Percentiles rank a stretch among this genome's conserved stretches.
Conservation (phyloP, 2,329 filamentous ascomycete genomes). For the Penicillium sp. region DNA sequence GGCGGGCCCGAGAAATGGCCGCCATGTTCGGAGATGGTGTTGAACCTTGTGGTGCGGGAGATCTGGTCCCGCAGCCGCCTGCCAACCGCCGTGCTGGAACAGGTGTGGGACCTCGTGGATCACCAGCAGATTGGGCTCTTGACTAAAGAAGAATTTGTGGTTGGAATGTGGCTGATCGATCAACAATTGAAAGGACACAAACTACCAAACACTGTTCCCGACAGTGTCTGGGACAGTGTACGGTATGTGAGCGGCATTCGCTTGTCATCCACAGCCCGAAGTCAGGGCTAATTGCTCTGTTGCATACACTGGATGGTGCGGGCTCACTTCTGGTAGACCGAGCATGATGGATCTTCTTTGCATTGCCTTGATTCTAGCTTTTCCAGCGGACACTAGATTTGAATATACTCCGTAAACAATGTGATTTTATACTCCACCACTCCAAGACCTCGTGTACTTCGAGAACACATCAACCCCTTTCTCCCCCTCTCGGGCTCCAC, state of each 20-base stretch:
- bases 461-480: too few relatives aligned
- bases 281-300: too few relatives aligned
- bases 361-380: too few relatives aligned
- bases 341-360: too few relatives aligned
- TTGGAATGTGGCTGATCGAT: constrained; percentile 49
- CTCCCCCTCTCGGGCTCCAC: constrained; percentile 2
- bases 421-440: background rate
- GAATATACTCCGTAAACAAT: too few relatives aligned
- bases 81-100: constrained; percentile 34
- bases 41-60: constrained; percentile 45
- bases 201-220: constrained; percentile 41
- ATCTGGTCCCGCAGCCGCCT: constrained; percentile 47
- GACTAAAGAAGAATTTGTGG: constrained; percentile 45
- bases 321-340: too few relatives aligned
- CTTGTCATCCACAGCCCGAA: too few relatives aligned
- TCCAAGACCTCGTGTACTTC: background rate
- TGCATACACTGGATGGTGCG: too few relatives aligned
- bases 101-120: constrained; percentile 46
- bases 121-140: constrained; percentile 35
- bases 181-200: constrained; percentile 45
- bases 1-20: constrained; percentile 19
- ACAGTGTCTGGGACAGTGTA: constrained; percentile 46
- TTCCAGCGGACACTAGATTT: too few relatives aligned
- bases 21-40: constrained; percentile 36
- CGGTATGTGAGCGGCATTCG: constrained; percentile 38